These are phyloP conservation scores for Cyberlindnera maritima DNA, from an alignment of 805 yeast species.

Conservation along the genomic window DNA sequence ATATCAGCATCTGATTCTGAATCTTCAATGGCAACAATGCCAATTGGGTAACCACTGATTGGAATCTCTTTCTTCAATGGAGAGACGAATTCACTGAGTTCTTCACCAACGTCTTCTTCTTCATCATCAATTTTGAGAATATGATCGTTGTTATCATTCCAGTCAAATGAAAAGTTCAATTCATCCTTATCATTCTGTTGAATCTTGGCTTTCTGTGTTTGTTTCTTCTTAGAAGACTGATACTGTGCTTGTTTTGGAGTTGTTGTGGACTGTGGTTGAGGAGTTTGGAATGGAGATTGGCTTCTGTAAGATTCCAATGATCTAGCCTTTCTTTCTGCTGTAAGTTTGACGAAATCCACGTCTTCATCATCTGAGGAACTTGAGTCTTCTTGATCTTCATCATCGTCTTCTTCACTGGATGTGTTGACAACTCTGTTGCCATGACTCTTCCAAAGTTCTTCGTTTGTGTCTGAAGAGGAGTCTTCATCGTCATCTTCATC, in stretches of 20 bases:
- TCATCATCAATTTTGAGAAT: constrained; percentile 28
- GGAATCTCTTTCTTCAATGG: constrained; percentile 20
- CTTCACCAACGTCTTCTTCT: constrained; percentile 66
- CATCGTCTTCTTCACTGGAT: constrained; percentile 34
- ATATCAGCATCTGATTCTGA: constrained; percentile 62
- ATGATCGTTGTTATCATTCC: constrained; percentile 39
- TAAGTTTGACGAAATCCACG: constrained; percentile 69
- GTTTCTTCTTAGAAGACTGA: constrained; percentile 11
- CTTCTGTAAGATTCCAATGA: constrained; percentile 47
- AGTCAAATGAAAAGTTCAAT: constrained; percentile 40
- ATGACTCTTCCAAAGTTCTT: constrained; percentile 28
- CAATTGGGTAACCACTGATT: constrained; percentile 21
- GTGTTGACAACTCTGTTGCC: constrained; percentile 29
- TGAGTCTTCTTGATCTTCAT: constrained; percentile 37
- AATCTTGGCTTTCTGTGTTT: neutral
- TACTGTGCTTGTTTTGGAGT: too few species aligned
- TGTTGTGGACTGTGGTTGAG: too few species aligned
- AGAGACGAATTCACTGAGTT: constrained; percentile 28
- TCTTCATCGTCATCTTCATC: constrained; percentile 28
- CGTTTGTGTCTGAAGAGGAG: constrained; percentile 21
- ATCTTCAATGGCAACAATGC: constrained; percentile 27
- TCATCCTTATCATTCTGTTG: constrained; percentile 28
- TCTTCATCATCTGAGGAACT: constrained; percentile 60
- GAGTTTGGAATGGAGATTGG: constrained; percentile 30
- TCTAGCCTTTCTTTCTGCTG: constrained; percentile 62